Conservation (phyloP, 768 basidiomycete species). For the Clavulina sp. region DNA sequence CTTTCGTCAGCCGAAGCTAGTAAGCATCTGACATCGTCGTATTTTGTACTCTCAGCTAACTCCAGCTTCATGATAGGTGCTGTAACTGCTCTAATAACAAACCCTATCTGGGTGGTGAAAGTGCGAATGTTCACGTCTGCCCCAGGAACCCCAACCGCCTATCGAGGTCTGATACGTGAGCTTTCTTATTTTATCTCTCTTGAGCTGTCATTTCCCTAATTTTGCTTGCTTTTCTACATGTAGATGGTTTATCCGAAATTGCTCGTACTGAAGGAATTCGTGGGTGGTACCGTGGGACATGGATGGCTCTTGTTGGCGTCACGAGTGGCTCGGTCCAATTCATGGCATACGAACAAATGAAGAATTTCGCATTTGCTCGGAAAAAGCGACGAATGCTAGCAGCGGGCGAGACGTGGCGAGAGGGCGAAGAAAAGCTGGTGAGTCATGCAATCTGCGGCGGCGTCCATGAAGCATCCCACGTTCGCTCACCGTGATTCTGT, state of each 20-base stretch:
- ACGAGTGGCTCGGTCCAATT: slow-evolving; percentile 93
- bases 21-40: slow-evolving; percentile 31
- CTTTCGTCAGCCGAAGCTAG: slow-evolving; percentile 91
- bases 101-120: slow-evolving; percentile 95
- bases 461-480: slow-evolving; percentile 1
- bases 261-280: slow-evolving; percentile 51
- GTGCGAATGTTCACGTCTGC: slow-evolving; percentile 88
- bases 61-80: slow-evolving; percentile 42
- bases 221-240: neutral
- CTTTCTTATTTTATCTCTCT: slow-evolving; percentile 10
- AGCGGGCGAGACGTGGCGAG: slow-evolving; percentile 44
- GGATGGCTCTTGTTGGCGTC: slow-evolving; percentile 79
- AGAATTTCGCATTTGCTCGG: slow-evolving; percentile 67
- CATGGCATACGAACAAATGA: slow-evolving; percentile 92
- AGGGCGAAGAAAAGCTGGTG: slow-evolving; percentile 75
- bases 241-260: slow-evolving; percentile 60
- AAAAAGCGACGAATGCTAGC: slow-evolving; percentile 43
- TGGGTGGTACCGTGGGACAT: slow-evolving; percentile 78
- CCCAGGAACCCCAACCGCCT: slow-evolving; percentile 47
- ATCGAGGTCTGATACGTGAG: slow-evolving; percentile 65
- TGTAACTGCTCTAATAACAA: slow-evolving; percentile 82
- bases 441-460: slow-evolving; percentile 16
- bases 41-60: neutral
- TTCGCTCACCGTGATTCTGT: neutral
- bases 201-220: neutral